Evolutionary conservation across 192 early-diverging fungal genomes (phyloP).

Genomic region (Backusella tuberculispora): DNA sequence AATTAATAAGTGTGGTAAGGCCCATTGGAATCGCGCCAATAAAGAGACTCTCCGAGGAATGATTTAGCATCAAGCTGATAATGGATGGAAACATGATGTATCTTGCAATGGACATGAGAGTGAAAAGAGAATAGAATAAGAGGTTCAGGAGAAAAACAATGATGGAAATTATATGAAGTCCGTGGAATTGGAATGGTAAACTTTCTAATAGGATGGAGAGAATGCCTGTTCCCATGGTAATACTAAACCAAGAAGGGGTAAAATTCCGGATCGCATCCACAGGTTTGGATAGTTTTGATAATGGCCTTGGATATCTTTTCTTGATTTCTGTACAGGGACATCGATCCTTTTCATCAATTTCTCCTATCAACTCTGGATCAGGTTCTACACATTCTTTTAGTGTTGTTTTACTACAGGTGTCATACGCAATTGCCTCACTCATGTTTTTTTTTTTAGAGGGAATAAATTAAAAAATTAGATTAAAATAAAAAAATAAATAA

Average conservation of each 20-base stretch:
- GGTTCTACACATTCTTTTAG: background rate
- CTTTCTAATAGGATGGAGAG: constrained; percentile 35
- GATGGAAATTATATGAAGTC: constrained; percentile 46
- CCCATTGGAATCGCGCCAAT: constrained; percentile 59
- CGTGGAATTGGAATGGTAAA: constrained; percentile 48
- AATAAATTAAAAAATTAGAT: background rate
- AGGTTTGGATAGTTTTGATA: background rate
- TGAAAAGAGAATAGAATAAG: constrained; percentile 40
- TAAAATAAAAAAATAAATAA: background rate
- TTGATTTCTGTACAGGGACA: background rate
- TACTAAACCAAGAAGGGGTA: constrained; percentile 58
- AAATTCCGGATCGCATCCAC: constrained; percentile 39
- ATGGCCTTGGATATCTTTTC: background rate
- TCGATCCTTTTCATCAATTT: background rate
- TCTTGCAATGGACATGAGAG: constrained; percentile 36
- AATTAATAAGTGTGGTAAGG: constrained; percentile 45
- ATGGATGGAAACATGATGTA: constrained; percentile 48
- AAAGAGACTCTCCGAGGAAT: constrained; percentile 51
- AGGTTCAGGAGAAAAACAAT: constrained; percentile 46
- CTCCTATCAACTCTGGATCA: background rate
- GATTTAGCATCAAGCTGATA: constrained; percentile 41
- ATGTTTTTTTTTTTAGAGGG: background rate
- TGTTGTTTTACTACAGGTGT: background rate
- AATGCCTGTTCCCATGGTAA: constrained; percentile 58
- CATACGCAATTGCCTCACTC: background rate